Evolutionary conservation across 2,329 filamentous ascomycete species (phyloP).

Genomic region (Alternaria gansuensis): DNA sequence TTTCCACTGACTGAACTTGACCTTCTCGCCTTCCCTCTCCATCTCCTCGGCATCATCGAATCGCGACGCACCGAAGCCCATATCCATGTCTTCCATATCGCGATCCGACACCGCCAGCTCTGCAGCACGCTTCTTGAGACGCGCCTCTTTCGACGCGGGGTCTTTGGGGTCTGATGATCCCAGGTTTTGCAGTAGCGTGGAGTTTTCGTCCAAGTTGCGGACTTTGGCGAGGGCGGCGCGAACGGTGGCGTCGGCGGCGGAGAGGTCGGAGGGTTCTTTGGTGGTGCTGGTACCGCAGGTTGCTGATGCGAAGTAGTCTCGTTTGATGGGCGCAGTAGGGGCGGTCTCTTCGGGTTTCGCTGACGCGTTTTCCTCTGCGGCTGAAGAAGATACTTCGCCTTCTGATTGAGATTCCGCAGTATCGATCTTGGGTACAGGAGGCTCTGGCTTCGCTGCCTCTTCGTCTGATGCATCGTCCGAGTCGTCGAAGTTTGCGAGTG

Average conservation of each 20-base stretch:
- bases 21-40: slow-evolving; percentile 65
- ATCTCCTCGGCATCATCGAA: slow-evolving; percentile 89
- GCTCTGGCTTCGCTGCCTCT: slow-evolving; percentile 4
- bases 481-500: slow-evolving; percentile 63
- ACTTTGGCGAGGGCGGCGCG: slow-evolving; percentile 88
- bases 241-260: slow-evolving; percentile 75
- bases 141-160: slow-evolving; percentile 67
- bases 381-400: slow-evolving; percentile 1
- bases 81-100: slow-evolving; percentile 89
- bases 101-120: slow-evolving; percentile 77
- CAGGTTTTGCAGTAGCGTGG: slow-evolving; percentile 55
- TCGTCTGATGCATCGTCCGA: slow-evolving; percentile 51
- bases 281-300: slow-evolving; percentile 17
- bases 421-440: slow-evolving; percentile 7
- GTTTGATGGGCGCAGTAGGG: slow-evolving; percentile 24
- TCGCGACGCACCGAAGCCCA: slow-evolving; percentile 90
- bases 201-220: slow-evolving; percentile 58
- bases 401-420: not conserved
- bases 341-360: slow-evolving; percentile 14
- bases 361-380: slow-evolving; percentile 10
- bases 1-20: slow-evolving; percentile 74
- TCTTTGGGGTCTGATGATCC: slow-evolving; percentile 31
- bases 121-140: slow-evolving; percentile 68
- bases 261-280: slow-evolving; percentile 47
- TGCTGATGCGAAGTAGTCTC: slow-evolving; percentile 35